These are phyloP conservation scores for Pontederia paniculata DNA, from an alignment of 176 grass and related monocot species.

Conservation along the genomic window DNA sequence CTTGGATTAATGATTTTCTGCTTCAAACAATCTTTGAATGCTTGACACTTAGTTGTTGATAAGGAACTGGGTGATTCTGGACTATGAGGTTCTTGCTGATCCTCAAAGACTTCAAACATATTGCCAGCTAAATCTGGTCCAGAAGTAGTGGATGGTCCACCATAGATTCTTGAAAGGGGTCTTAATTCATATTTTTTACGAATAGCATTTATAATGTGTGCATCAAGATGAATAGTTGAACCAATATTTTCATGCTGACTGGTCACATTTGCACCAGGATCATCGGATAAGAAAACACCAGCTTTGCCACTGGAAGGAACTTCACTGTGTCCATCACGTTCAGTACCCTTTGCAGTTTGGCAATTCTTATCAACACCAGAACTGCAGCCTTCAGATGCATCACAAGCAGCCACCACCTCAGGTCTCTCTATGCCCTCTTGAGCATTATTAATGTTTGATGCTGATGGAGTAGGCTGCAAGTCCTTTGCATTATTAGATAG, in stretches of 20 bases:
- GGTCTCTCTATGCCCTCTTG: conserved; percentile 29
- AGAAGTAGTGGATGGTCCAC: conserved; percentile 48
- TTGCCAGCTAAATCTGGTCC: conserved; percentile 80
- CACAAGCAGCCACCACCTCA: conserved; percentile 33
- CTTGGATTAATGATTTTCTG: conserved; percentile 68
- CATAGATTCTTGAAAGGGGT: conserved; percentile 59
- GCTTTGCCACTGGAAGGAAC: conserved; percentile 41
- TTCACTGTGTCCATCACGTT: conserved; percentile 47
- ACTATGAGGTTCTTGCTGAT: conserved; percentile 64
- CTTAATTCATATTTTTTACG: conserved; percentile 57
- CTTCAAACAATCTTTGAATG: conserved; percentile 84
- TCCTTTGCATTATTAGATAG: conserved; percentile 56
- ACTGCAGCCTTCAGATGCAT: conserved; percentile 43
- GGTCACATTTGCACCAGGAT: conserved; percentile 35
- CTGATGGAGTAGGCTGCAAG: conserved; percentile 18
- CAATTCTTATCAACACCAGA: conserved; percentile 48
- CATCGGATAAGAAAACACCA: conserved; percentile 36
- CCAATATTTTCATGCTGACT: conserved; percentile 36
- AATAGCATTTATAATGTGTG: conserved; percentile 48
- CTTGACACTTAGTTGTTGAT: conserved; percentile 63
- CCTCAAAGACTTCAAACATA: conserved; percentile 72
- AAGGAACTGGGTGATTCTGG: conserved; percentile 35
- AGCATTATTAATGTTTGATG: conserved; percentile 27
- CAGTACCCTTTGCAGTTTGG: conserved; percentile 45
- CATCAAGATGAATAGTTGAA: conserved; percentile 43